Conservation (phyloP, 768 basidiomycete genomes). For the Clavaria fumosa region DNA sequence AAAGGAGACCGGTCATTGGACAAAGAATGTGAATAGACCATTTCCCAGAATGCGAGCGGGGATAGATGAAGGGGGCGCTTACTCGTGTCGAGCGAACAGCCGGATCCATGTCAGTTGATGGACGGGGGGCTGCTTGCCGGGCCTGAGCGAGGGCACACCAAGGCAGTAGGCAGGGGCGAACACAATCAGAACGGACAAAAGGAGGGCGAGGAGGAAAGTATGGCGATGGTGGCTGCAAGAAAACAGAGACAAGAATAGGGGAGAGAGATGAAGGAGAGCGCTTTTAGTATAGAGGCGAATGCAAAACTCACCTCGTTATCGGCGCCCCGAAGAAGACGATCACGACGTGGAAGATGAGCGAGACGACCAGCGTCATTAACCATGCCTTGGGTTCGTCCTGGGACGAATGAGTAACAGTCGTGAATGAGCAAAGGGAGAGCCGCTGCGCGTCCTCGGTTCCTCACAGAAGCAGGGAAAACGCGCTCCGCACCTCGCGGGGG, state of each 20-base stretch:
- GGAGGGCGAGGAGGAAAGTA: constrained; percentile 54
- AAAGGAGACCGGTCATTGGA: constrained; percentile 3
- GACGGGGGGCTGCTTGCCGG: constrained; percentile 28
- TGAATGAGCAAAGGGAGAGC: constrained; percentile 1
- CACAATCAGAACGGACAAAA: constrained; percentile 48
- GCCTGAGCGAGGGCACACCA: constrained; percentile 38
- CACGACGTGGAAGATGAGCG: constrained; percentile 31
- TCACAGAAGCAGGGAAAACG: too few relatives aligned
- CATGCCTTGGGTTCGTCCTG: constrained; percentile 40
- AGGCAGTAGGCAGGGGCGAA: constrained; percentile 59
- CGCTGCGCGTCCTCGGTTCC: constrained; percentile 26
- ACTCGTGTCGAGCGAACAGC: constrained; percentile 74
- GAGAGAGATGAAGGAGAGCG: too few relatives aligned
- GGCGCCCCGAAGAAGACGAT: constrained; percentile 68
- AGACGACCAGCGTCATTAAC: constrained; percentile 33
- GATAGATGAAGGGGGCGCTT: constrained; percentile 20
- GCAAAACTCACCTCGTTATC: constrained; percentile 31
- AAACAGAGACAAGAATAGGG: constrained; percentile 11
- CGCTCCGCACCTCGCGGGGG: too few relatives aligned
- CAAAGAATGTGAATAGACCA: not conserved
- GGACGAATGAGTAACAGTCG: constrained; percentile 1
- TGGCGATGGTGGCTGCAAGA: constrained; percentile 33
- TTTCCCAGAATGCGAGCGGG: constrained; percentile 1
- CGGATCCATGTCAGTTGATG: constrained; percentile 58
- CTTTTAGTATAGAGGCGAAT: not conserved